phyloP scores from a whole-genome alignment of 495 filamentous ascomycete genomes.

The Sordaria brevicollis region DNA sequence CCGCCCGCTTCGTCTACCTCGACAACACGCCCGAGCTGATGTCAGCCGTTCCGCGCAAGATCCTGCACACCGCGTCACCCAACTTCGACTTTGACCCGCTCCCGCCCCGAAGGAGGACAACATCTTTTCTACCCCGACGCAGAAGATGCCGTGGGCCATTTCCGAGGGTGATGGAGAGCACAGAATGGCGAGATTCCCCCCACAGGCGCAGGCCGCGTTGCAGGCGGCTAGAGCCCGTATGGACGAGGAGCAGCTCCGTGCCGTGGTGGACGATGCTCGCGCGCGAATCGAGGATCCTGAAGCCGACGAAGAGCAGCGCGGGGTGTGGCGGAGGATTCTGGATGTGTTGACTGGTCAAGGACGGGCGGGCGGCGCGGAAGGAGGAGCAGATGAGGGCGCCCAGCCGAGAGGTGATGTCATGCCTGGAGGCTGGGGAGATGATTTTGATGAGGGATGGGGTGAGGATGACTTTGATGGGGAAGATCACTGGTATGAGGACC shows the following conservation, averaged over 20 bases:
- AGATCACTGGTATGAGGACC: slow-evolving; percentile 6
- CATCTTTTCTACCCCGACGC: slow-evolving; percentile 34
- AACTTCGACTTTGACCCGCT: slow-evolving; percentile 62
- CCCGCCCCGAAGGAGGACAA: slow-evolving; percentile 43
- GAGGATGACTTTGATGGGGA: slow-evolving; percentile 13
- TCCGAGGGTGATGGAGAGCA: background rate
- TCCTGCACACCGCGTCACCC: slow-evolving; percentile 35
- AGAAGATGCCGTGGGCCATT: slow-evolving; percentile 20
- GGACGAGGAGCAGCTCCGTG: background rate
- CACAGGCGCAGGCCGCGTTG: background rate
- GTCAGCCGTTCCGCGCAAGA: slow-evolving; percentile 40
- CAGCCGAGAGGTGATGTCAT: slow-evolving; percentile 5
- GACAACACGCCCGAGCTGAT: slow-evolving; percentile 62
- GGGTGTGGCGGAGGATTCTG: background rate
- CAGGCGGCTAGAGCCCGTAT: background rate
- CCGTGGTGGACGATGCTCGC: background rate
- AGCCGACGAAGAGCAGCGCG: background rate
- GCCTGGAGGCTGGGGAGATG: slow-evolving; percentile 3
- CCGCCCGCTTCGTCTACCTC: slow-evolving; percentile 71
- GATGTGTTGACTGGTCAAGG: background rate
- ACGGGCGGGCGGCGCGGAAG: background rate
- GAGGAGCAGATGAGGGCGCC: slow-evolving; percentile 4
- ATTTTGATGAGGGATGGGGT: background rate
- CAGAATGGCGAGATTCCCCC: background rate
- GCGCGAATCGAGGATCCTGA: background rate